Evolutionary conservation across 345 rosid genomes (phyloP).

Genomic region (Eucalyptus polybractea): DNA sequence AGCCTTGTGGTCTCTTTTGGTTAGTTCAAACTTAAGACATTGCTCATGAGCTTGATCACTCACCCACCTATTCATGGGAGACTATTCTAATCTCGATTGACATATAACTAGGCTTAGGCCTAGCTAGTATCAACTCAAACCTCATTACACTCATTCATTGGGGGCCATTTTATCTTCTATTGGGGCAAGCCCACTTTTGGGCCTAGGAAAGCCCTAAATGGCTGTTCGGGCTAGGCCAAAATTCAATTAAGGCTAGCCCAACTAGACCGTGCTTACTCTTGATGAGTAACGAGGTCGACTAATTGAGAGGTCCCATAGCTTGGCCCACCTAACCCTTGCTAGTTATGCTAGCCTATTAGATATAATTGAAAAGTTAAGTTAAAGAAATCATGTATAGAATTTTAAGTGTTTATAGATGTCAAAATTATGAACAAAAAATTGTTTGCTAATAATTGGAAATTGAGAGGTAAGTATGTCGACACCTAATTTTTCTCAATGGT

Average conservation of each 20-base stretch:
- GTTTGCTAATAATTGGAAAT: not conserved
- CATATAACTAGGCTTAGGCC: not conserved
- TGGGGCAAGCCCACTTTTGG: not conserved
- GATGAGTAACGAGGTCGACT: not conserved
- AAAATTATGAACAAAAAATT: no score
- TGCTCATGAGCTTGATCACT: not conserved
- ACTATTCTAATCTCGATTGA: rapidly evolving
- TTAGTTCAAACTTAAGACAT: not conserved
- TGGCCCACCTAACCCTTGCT: not conserved
- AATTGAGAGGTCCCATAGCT: not conserved
- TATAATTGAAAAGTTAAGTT: not conserved
- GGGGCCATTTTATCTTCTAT: not conserved
- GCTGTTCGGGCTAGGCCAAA: not conserved
- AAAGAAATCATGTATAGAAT: no score
- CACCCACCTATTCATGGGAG: not conserved
- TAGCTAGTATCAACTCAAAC: not conserved
- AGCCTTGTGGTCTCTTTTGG: not conserved
- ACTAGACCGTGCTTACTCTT: not conserved
- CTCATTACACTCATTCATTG: not conserved
- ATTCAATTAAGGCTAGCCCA: not conserved
- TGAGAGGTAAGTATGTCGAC: not conserved
- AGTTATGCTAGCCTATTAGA: not conserved
- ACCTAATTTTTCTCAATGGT: no score
- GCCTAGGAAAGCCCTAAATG: not conserved
- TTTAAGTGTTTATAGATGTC: not conserved